Evolutionary conservation across 805 yeast species (phyloP).

Genomic region (Helenozyma baotianmanensis): DNA sequence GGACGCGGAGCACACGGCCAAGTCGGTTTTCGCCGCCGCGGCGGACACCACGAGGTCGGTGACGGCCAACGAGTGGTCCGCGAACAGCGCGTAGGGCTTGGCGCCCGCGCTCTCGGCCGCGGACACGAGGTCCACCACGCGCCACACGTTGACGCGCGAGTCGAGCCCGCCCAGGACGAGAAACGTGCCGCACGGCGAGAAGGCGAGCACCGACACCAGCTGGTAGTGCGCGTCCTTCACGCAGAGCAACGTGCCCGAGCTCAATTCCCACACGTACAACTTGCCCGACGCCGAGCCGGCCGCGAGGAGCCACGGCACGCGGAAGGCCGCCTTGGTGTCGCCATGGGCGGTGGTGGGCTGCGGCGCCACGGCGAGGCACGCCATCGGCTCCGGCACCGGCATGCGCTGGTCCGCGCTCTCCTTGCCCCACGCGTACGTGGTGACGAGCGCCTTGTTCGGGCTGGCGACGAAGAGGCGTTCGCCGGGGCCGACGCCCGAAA

Average conservation of each 20-base stretch:
- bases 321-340: constrained; percentile 30
- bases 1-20: constrained; percentile 65
- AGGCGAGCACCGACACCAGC: constrained; percentile 53
- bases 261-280: constrained; percentile 79
- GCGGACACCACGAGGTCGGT: constrained; percentile 42
- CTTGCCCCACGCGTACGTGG: constrained; percentile 67
- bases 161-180: constrained; percentile 77
- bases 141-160: constrained; percentile 76
- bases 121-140: constrained; percentile 53
- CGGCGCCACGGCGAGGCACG: constrained; percentile 48
- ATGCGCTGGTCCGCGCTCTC: constrained; percentile 73
- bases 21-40: constrained; percentile 54
- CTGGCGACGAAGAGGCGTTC: constrained; percentile 61
- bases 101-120: constrained; percentile 29
- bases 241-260: constrained; percentile 66
- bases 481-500: constrained; percentile 44
- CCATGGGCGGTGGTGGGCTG: constrained; percentile 23
- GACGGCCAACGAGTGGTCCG: constrained; percentile 58
- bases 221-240: constrained; percentile 87
- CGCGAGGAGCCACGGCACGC: constrained; percentile 60
- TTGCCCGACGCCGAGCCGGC: constrained; percentile 77
- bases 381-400: constrained; percentile 77
- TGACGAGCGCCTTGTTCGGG: constrained; percentile 66
- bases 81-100: constrained; percentile 55
- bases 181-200: constrained; percentile 57